A percentile compares a stretch with the other conserved stretches of the same genome.
Evolutionary conservation across 345 rosid species (phyloP).

Genomic region (Dovyalis caffra): DNA sequence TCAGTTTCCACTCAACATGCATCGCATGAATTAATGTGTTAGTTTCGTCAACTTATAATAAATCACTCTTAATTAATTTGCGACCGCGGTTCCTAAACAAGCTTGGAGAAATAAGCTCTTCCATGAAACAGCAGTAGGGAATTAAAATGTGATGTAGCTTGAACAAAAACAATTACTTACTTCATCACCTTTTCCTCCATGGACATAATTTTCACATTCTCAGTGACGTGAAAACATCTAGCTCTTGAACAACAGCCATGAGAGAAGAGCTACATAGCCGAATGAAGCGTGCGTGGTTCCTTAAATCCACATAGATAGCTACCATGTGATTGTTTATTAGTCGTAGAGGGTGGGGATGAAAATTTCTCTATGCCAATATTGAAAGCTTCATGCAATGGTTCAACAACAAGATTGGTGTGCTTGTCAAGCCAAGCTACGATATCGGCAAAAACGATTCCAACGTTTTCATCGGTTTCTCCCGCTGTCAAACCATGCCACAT

Average conservation of each 20-base stretch:
- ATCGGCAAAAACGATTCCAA: constrained; percentile 68
- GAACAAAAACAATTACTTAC: background rate
- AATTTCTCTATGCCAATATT: constrained; percentile 15
- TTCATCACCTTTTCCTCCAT: too few species aligned
- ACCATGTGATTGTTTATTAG: background rate
- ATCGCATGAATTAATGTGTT: too few species aligned
- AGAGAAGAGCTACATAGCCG: constrained; percentile 46
- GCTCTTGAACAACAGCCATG: background rate
- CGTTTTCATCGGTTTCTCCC: constrained; percentile 81
- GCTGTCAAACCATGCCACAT: constrained; percentile 94
- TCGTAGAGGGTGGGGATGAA: background rate
- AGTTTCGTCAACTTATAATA: too few species aligned
- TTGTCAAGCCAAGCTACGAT: constrained; percentile 69
- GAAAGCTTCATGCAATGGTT: constrained; percentile 25
- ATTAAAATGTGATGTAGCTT: background rate
- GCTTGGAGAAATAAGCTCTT: background rate
- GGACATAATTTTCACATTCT: background rate
- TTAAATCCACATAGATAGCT: constrained; percentile 60
- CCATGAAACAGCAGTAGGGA: background rate
- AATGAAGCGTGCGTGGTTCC: constrained; percentile 52
- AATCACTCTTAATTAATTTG: too few species aligned
- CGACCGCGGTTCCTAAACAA: too few species aligned
- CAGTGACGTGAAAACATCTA: background rate
- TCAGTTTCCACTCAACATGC: too few species aligned
- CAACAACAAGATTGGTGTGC: constrained; percentile 30